Base-by-base conservation (phyloP, 2,329 filamentous ascomycete species). In the Botrytis medusae region DNA sequence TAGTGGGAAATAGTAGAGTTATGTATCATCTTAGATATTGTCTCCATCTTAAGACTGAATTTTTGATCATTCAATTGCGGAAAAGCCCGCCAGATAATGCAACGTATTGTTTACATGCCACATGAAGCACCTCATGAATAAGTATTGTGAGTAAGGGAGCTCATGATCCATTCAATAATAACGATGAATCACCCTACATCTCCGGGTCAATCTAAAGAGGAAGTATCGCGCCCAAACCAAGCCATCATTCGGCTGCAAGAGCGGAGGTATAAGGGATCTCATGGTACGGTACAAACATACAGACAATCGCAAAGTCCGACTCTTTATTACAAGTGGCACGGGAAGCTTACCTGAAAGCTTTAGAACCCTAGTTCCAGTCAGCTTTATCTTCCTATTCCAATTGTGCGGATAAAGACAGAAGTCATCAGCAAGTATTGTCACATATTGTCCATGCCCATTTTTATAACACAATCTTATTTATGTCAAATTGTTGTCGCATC, bases 251-350 rank as follows among this genome's bases (percentile, higher is more conserved):
- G 34, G 22, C 10, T 12, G 5, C 2, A 61, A 16, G 2, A n/a
- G n/a, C 51, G 14, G 14, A 25, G n/a, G 29, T 7, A 8, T 20
- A n/a, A 25, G 4, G 18, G 20, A 0, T 0, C 5, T 0, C 12
- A 34, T 37, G 12, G 34, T 14, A 25, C 34, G 12, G 12, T 25
- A 37, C 20, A 20, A 37, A 25, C 12, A 37, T 10, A 61, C 32
- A 25, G 32, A 32, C 5, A 37, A 5, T 10, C 8, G 20, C 7
- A 37, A 61, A 16, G 2, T 61, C 5, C 3, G 7, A 22, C 32
- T 14, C 20, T 37, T 37, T 59, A 16, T 61, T 25, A 4, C 32
- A 25, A 8, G 20, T 37, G 20, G 7, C 12, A n/a, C 32, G 37
- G 22, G 4, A n/a, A 37, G 5, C 32, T 10, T 14, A 8, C 37